A percentile compares a stretch with the other conserved stretches of the same genome.
Conservation (phyloP, 2,329 filamentous ascomycete species). For the Trichothecium roseum region DNA sequence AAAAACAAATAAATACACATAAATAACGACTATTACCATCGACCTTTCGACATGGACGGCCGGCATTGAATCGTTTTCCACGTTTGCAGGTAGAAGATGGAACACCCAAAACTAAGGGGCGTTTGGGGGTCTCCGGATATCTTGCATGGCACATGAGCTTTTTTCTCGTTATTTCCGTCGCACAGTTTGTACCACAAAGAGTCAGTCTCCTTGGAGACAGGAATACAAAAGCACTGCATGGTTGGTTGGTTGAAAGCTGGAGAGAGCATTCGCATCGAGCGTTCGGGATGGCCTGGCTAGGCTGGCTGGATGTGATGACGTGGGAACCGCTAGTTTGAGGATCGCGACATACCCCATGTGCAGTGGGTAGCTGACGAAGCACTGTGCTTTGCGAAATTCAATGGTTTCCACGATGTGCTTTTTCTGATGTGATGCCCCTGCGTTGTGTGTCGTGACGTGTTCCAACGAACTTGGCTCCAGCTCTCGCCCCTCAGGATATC, state of each 20-base stretch:
- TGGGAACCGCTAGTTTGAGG: conserved; percentile 51
- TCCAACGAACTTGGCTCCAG: no score
- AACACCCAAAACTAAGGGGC: conserved; percentile 52
- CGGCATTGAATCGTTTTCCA: conserved; percentile 15
- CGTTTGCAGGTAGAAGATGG: conserved; percentile 62
- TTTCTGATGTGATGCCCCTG: no score
- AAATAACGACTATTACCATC: conserved; percentile 35
- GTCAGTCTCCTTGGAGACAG: conserved; percentile 27
- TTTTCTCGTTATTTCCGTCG: conserved; percentile 27
- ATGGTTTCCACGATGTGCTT: conserved; percentile 36
- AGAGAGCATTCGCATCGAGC: conserved; percentile 48
- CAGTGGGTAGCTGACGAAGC: conserved; percentile 33
- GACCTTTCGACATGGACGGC: conserved; percentile 32
- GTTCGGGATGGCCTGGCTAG: conserved; percentile 26
- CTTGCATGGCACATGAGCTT: conserved; percentile 51
- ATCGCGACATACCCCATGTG: conserved; percentile 51
- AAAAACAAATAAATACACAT: conserved; percentile 1
- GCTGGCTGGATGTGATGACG: conserved; percentile 43
- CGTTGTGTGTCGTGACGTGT: no score
- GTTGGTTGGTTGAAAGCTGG: conserved; percentile 46
- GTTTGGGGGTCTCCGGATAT: conserved; percentile 72
- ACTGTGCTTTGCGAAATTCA: conserved; percentile 52
- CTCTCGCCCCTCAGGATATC: no score
- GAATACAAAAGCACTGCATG: conserved; percentile 37
- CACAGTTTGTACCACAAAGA: conserved; percentile 35